Evolutionary conservation across 495 filamentous ascomycete genomes (phyloP), one percentile per base, ranked within the genome.

Genomic region (Amniculicola lignicola): DNA sequence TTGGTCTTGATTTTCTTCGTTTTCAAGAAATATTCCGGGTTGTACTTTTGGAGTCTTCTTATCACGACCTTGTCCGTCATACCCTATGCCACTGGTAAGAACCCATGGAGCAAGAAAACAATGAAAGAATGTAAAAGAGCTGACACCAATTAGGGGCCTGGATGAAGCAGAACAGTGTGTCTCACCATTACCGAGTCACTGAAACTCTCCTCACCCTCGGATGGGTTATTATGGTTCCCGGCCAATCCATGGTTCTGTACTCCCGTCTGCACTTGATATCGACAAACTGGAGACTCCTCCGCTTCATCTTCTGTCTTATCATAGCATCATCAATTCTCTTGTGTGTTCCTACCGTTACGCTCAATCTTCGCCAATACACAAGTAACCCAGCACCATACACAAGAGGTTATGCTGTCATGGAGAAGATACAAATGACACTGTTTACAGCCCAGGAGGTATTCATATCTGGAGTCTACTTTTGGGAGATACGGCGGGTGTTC

Each of bases 391-490:
- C 19, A 10, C 15, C 14, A 4, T 53, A 43, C 27, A 67, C 74
- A 27, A 54, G 46, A 33, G 73, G 72, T 37, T 78, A 82, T 65
- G 72, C 73, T 39, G 59, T 82, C 66, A 80, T 80, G 72, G 82
- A 85, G 62, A 82, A 82, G 63, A 75, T 84, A 49, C 81, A 84
- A 57, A 78, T 84, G 70, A 79, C 79, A 29, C 69, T 75, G 16
- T 84, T 86, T 66, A 79, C 73, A 62, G 44, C 83, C n/a, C 82
- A 86, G 61, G 83, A 85, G 59, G 72, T 78, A 40, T 66, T 82
- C 64, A 76, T 86, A 53, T 84, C 82, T 0, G 74, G 66, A 1
- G 57, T 85, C 21, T 85, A 85, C 65, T 76, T 84, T 63, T 73
- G 70, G 66, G 77, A 81, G 33, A 81, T 41, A n/a, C 5, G 25